Base-by-base conservation (phyloP, 2,329 filamentous ascomycete genomes). In the Microdochium trichocladiopsis region DNA sequence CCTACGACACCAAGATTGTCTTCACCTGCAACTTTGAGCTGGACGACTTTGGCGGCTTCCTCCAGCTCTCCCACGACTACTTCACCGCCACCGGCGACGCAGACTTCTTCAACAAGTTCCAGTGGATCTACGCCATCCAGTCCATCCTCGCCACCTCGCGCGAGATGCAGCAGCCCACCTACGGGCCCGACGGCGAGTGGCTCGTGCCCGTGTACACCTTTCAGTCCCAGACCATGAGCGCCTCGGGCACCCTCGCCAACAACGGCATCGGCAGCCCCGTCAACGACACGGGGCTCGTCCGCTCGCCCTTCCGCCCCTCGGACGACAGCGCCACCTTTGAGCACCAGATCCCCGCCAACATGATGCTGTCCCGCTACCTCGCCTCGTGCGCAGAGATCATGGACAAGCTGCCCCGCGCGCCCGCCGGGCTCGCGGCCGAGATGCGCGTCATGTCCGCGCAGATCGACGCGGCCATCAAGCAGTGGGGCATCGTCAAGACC, bases 1-100 rank as follows among this genome's bases (percentile, higher is more conserved):
- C 76, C 25, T 86, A 88, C 58, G 84, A 87, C 57, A 74, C 74
- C 2, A 78, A 73, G 2, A 78, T 83, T 22, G 88, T 91, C 4
- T 92, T 90, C 61, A 88, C 92, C 66, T 93, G 88, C 75, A 93
- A 92, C 66, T 93, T 90, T 64, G 88, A 93, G 69, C 79, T 93
- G 33, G 88, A 93, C 69, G 90, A 86, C 5, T 77, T 93, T 2
- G 87, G 88, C 0, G 82, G 87, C 51, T 93, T 93, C 64, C 75
- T 93, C 21, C 80, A 84, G 18, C 73, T 92, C 3, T 80, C 80
- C 1, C 87, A 86, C 54, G 81, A 90, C 58, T 93, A 90, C 69
- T 78, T 87, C 67, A 74, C 79, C 23, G 76, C 80, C 54, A 90
- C 88, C 0, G 74, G 76, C 1, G 88, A 87, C 18, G 79, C 75